Evolutionary conservation across 1,284 basidiomycete genomes (phyloP).

Genomic region (Papiliotrema nemorosa): DNA sequence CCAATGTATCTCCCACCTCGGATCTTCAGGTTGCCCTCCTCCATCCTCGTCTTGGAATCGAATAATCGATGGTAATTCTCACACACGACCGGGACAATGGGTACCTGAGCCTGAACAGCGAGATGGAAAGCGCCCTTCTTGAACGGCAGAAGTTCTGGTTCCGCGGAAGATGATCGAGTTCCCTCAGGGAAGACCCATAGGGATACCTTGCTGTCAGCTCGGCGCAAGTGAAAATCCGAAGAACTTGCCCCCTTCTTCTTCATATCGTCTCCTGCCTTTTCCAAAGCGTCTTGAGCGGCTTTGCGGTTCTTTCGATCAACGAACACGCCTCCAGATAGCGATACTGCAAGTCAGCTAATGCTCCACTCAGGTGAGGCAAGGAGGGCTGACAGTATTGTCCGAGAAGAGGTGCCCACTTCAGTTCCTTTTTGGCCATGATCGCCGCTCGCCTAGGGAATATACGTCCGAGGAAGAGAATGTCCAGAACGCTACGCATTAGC

Average conservation of each 20-base stretch:
- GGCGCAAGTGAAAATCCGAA: neutral
- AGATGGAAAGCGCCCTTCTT: conserved; percentile 99
- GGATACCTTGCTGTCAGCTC: conserved; percentile 55
- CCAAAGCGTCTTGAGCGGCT: conserved; percentile 70
- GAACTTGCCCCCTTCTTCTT: conserved; percentile 57
- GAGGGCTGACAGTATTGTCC: conserved; percentile 69
- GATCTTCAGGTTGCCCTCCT: conserved; percentile 71
- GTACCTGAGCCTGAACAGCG: conserved; percentile 75
- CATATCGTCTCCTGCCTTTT: conserved; percentile 76
- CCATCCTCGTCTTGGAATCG: conserved; percentile 71
- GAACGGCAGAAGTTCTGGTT: conserved; percentile 72
- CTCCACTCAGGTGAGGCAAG: neutral
- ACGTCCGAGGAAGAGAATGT: conserved; percentile 78
- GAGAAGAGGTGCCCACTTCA: conserved; percentile 78
- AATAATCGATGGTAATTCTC: conserved; percentile 89
- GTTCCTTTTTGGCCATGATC: conserved; percentile 92
- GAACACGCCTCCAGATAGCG: conserved; percentile 87
- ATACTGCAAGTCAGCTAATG: conserved; percentile 53
- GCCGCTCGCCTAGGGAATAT: conserved; percentile 78
- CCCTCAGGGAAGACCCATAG: conserved; percentile 93
- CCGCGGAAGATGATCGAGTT: conserved; percentile 70
- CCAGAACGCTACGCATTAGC: conserved; percentile 62
- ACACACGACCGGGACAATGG: conserved; percentile 85
- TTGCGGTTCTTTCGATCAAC: conserved; percentile 80
- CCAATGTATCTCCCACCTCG: conserved; percentile 60